Conservation (phyloP, 1,284 basidiomycete genomes). For the Sporisorium sorghi region DNA sequence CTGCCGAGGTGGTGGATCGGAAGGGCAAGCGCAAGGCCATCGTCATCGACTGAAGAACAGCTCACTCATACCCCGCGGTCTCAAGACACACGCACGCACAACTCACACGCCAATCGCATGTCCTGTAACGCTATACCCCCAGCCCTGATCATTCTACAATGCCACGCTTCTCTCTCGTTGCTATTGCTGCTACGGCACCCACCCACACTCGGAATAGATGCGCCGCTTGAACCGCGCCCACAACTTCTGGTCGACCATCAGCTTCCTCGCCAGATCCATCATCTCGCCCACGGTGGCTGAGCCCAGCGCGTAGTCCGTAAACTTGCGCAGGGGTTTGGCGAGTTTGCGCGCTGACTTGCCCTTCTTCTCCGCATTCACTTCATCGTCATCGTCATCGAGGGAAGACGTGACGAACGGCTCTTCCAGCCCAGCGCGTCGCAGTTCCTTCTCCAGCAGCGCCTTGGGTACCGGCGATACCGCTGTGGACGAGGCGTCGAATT, state of each 20-base stretch:
- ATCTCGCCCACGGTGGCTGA: slow-evolving; percentile 82
- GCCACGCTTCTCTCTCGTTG: too few relatives aligned
- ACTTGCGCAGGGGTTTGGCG: slow-evolving; percentile 71
- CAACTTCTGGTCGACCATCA: slow-evolving; percentile 76
- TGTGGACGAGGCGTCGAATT: slow-evolving; percentile 21
- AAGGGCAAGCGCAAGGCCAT: slow-evolving; percentile 33
- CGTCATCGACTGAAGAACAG: slow-evolving; percentile 5
- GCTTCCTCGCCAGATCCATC: slow-evolving; percentile 77
- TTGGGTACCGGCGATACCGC: slow-evolving; percentile 71
- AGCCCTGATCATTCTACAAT: not conserved
- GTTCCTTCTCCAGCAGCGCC: slow-evolving; percentile 75
- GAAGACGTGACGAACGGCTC: slow-evolving; percentile 39
- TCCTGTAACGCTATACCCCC: too few relatives aligned
- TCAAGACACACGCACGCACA: not conserved
- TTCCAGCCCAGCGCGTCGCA: slow-evolving; percentile 71
- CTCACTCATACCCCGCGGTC: not conserved
- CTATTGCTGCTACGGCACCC: too few relatives aligned
- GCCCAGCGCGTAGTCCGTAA: slow-evolving; percentile 79
- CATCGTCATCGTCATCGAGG: not conserved
- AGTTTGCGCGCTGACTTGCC: slow-evolving; percentile 19
- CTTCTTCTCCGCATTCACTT: slow-evolving; percentile 5
- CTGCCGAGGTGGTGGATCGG: not conserved
- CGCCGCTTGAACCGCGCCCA: slow-evolving; percentile 77
- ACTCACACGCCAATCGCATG: not conserved
- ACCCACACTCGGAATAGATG: slow-evolving; percentile 73